Evolutionary conservation across 768 basidiomycete genomes (phyloP).

Genomic region (Cystofilobasidium bisporidii): DNA sequence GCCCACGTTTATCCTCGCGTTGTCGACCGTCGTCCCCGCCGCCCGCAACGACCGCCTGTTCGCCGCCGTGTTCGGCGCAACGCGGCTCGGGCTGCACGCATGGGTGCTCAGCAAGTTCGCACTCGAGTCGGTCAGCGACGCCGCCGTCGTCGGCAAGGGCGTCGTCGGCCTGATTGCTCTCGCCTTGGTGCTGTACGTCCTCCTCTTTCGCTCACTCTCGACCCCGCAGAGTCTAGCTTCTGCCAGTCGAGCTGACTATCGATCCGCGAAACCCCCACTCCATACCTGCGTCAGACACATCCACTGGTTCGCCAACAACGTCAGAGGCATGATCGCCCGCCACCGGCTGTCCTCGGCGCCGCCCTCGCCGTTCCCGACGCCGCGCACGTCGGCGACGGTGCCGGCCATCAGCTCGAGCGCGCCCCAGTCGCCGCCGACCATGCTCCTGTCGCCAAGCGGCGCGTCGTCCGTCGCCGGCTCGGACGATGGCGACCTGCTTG

Average conservation of each 20-base stretch:
- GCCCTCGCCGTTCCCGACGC: neutral
- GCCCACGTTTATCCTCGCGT: conserved; percentile 17
- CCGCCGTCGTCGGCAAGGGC: neutral
- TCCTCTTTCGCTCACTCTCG: neutral
- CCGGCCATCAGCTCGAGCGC: neutral
- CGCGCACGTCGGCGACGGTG: neutral
- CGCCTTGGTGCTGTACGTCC: conserved; percentile 4
- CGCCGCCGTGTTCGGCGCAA: neutral
- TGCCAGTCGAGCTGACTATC: too few species aligned
- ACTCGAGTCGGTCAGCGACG: neutral
- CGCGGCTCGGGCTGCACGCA: neutral
- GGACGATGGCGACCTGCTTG: neutral
- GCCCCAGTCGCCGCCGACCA: neutral
- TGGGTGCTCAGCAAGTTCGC: conserved; percentile 7
- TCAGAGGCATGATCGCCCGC: conserved; percentile 5
- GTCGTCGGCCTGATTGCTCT: neutral
- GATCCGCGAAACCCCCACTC: neutral
- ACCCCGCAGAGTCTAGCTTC: too few species aligned
- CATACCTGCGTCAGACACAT: conserved; percentile 8
- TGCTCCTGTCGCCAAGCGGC: neutral
- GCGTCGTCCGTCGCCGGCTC: neutral
- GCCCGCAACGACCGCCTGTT: conserved; percentile 11
- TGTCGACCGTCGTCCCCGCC: neutral
- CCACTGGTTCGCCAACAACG: conserved; percentile 14
- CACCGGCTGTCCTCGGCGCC: neutral